These are phyloP conservation scores for Lasiosphaeris hirsuta DNA, from an alignment of 495 filamentous ascomycete genomes.

Conservation along the genomic window DNA sequence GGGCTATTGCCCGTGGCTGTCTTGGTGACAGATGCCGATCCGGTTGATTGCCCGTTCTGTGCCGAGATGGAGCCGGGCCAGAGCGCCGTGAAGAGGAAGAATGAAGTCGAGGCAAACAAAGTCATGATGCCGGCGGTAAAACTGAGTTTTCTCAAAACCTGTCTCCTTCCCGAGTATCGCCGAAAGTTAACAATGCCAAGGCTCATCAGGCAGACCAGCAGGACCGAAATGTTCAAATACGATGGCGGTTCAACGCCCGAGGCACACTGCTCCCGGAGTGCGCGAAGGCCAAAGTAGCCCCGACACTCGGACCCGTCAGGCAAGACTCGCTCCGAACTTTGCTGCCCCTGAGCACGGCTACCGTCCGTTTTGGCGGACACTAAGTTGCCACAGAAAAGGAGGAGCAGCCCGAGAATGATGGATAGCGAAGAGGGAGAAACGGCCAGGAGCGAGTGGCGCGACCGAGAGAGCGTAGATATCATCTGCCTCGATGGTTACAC, in stretches of 20 bases:
- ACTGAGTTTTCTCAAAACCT: neutral
- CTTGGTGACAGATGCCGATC: neutral
- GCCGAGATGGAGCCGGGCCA: neutral
- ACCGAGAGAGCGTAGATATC: neutral
- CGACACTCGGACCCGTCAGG: neutral
- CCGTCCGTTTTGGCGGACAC: slow-evolving; percentile 1
- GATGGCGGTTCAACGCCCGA: neutral
- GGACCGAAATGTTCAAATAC: slow-evolving; percentile 4
- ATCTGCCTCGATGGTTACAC: slow-evolving; percentile 3
- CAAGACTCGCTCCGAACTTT: neutral
- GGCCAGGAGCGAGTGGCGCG: neutral
- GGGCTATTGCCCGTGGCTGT: slow-evolving; percentile 7
- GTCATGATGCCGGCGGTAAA: slow-evolving; percentile 18
- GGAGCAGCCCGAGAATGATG: neutral
- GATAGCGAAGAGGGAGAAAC: neutral
- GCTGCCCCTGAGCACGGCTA: neutral
- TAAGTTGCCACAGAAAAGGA: neutral
- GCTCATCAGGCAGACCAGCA: neutral
- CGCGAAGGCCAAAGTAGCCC: neutral
- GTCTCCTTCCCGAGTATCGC: neutral
- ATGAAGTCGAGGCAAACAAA: slow-evolving; percentile 14
- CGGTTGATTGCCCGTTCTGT: neutral
- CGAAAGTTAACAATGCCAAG: neutral
- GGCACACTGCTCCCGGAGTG: neutral
- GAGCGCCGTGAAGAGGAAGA: slow-evolving; percentile 17